phyloP scores from a whole-genome alignment of 805 yeast species.

The Candida ascalaphidarum region DNA sequence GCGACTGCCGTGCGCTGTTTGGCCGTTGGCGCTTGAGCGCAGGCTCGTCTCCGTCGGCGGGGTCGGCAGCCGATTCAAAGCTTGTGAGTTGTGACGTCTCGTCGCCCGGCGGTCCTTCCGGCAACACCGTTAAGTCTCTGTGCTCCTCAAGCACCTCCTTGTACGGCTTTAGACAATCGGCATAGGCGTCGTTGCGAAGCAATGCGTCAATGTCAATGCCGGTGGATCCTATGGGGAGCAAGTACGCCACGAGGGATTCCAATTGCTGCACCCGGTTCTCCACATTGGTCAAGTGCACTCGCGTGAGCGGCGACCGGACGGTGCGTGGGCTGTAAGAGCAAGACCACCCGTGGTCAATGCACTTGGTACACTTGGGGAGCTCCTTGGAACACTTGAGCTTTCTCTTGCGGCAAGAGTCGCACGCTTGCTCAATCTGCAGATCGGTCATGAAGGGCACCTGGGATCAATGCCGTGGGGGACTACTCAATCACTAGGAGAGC shows the following conservation, averaged over 20 bases:
- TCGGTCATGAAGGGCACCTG: conserved; percentile 1
- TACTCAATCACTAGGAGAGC: no score
- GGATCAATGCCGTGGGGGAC: no score
- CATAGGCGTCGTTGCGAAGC: conserved; percentile 8
- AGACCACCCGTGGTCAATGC: conserved; percentile 62
- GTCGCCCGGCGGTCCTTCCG: no score
- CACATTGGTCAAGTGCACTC: conserved; percentile 72
- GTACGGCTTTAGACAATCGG: no score
- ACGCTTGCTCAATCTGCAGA: conserved; percentile 46
- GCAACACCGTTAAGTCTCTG: conserved; percentile 1
- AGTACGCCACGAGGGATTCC: conserved; percentile 20
- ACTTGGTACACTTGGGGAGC: conserved; percentile 67
- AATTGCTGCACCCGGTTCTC: conserved; percentile 38
- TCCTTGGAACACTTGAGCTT: conserved; percentile 78
- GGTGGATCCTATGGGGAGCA: conserved; percentile 24
- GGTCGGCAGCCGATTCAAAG: no score
- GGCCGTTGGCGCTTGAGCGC: no score
- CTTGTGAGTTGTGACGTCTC: no score
- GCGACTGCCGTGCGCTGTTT: no score
- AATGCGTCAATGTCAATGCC: conserved; percentile 10
- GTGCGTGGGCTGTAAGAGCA: conserved; percentile 75
- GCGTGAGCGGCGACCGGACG: conserved; percentile 71
- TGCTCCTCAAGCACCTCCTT: no score
- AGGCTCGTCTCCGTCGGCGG: conserved; percentile 1
- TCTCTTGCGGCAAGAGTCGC: conserved; percentile 78